A percentile compares a stretch with the other conserved stretches of the same genome.
Evolutionary conservation across 441 rosid genomes (phyloP).

Genomic region (Isatis lusitanica): DNA sequence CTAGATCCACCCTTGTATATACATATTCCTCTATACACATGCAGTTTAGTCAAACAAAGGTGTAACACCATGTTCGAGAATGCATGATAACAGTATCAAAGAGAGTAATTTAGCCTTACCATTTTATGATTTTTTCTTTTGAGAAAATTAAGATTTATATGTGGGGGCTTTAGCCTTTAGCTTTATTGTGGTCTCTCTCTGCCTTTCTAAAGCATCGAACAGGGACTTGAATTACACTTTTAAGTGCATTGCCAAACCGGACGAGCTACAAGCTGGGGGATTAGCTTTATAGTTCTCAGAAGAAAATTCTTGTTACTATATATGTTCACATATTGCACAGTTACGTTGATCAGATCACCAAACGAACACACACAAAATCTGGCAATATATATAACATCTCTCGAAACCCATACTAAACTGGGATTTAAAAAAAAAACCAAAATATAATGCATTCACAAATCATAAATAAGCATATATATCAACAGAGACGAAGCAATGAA

Average conservation of each 20-base stretch:
- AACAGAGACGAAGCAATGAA: too few relatives aligned
- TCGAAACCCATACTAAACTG: neutral
- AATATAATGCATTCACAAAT: neutral
- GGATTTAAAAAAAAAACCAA: neutral
- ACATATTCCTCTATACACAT: too few relatives aligned
- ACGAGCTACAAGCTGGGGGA: neutral
- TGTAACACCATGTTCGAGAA: too few relatives aligned
- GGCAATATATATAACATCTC: neutral
- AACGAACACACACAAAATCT: neutral
- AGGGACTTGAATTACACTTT: neutral
- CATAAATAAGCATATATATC: too few relatives aligned
- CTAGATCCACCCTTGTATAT: too few relatives aligned
- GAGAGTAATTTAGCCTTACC: neutral
- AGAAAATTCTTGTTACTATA: neutral
- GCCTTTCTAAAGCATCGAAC: neutral
- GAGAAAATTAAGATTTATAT: neutral
- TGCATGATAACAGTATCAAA: too few relatives aligned
- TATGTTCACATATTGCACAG: neutral
- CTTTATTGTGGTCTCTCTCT: neutral
- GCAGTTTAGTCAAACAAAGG: too few relatives aligned
- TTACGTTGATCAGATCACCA: neutral
- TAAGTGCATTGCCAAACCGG: neutral
- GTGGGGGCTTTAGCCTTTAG: neutral
- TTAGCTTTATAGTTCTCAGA: neutral
- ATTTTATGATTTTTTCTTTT: neutral